Evolutionary conservation across 2,329 filamentous ascomycete genomes (phyloP).

Genomic region (Botrytis medusae): DNA sequence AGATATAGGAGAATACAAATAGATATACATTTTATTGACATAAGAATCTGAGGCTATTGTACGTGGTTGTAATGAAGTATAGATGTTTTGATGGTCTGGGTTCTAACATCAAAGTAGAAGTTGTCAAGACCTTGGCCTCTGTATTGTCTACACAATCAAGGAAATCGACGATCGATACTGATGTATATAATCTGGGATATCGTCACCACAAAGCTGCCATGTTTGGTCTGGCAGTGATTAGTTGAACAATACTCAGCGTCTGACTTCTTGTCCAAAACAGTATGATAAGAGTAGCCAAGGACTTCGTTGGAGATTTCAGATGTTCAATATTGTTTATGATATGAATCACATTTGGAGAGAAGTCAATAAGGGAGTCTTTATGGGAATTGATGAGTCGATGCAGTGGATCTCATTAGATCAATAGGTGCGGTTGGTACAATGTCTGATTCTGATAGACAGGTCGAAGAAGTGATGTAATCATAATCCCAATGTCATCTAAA

Average conservation of each 20-base stretch:
- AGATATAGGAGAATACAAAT: background rate
- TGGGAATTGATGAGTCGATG: background rate
- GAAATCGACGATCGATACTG: background rate
- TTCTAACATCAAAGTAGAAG: background rate
- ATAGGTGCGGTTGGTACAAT: background rate
- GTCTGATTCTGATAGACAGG: background rate
- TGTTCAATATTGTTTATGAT: background rate
- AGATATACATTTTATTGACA: background rate
- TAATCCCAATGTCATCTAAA: too few species aligned
- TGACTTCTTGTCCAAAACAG: background rate
- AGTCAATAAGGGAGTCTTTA: background rate
- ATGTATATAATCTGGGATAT: background rate
- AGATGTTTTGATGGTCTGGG: too few species aligned
- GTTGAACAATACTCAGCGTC: background rate
- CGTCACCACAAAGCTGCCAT: background rate
- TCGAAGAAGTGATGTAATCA: background rate
- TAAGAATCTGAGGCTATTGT: too few species aligned
- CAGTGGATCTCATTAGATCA: background rate
- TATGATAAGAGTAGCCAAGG: background rate
- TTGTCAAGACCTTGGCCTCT: background rate
- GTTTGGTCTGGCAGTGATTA: background rate
- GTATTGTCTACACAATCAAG: background rate
- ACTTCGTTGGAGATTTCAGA: background rate
- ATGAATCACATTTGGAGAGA: background rate
- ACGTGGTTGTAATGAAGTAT: background rate